Evolutionary conservation across 202 grass and related monocot genomes (phyloP), one percentile per base, ranked within the genome.

Genomic region (Elaeis oleifera): DNA sequence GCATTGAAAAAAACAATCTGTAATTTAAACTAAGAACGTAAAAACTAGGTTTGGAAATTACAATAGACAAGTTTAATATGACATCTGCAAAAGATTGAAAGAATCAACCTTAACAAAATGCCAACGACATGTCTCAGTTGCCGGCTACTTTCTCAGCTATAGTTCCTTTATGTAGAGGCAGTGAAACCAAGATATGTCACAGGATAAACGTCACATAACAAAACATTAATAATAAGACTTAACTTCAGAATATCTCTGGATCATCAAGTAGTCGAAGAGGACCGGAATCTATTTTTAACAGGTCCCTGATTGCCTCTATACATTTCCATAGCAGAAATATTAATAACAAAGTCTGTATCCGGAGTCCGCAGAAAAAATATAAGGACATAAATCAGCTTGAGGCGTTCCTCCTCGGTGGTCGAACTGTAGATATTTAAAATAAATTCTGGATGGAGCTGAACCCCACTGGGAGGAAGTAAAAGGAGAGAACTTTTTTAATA

Each of bases 71-170:
- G 20, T 20, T 20, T 20, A 20, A 20, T 20, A 20, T 20, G 20
- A 20, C 20, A 65, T 17, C 26, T 56, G 4, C 53, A 32, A 21
- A n/a, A 29, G 24, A 60, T 55, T 6, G 18, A 16, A 18, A 59
- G 31, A 25, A 31, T 11, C 5, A 16, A 60, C 58, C 23, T 60
- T 60, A 22, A 60, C 58, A 20, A 60, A 7, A 60, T 3, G 31
- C 24, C 21, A 29, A 60, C 3, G 3, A 60, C 11, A 16, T 48
- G 18, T 77, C 79, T 83, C 21, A 97, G 61, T 76, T 97, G 92
- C 77, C 85, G 79, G 49, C 31, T 13, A 28, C 49, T 23, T 15
- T 63, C 16, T 63, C 60, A 3, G 49, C 32, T 16, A 63, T 18
- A 6, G 32, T 63, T 20, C 60, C 60, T 63, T 20, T 49, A 28